Percentiles rank a stretch among this genome's conserved stretches.
Conservation (phyloP, 1,284 basidiomycete genomes). For the Bjerkandera adusta region DNA sequence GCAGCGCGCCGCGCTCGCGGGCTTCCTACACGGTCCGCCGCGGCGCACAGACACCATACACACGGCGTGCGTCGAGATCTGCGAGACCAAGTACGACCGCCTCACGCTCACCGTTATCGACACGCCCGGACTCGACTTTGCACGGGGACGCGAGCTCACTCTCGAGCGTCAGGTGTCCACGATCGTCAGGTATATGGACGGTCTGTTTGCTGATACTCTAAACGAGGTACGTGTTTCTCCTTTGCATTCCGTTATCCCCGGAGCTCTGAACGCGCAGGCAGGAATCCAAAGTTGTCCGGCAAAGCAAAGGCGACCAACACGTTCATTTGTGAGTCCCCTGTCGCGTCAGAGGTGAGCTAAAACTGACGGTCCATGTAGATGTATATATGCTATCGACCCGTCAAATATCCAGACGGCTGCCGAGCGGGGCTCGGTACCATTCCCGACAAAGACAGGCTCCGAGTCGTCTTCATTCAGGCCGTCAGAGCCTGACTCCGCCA, state of each 20-base stretch:
- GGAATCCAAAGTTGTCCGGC: conserved; percentile 83
- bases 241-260: background rate
- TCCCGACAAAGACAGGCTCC: background rate
- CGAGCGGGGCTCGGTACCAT: conserved; percentile 37
- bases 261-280: conserved; percentile 26
- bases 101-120: conserved; percentile 75
- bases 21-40: conserved; percentile 54
- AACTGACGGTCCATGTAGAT: too few relatives aligned
- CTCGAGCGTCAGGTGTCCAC: conserved; percentile 71
- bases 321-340: conserved; percentile 68
- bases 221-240: conserved; percentile 55
- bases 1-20: conserved; percentile 59
- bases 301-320: conserved; percentile 82
- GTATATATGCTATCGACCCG: conserved; percentile 82
- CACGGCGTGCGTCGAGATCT: conserved; percentile 71
- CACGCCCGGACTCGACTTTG: conserved; percentile 77
- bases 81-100: conserved; percentile 75
- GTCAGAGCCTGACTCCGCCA: background rate
- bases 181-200: conserved; percentile 72
- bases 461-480: conserved; percentile 42
- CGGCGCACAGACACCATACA: conserved; percentile 61
- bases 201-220: conserved; percentile 79
- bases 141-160: conserved; percentile 65
- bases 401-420: conserved; percentile 57
- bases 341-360: conserved; percentile 8